phyloP scores from a whole-genome alignment of 495 filamentous ascomycete species.

The Achaetomiella virescens region DNA sequence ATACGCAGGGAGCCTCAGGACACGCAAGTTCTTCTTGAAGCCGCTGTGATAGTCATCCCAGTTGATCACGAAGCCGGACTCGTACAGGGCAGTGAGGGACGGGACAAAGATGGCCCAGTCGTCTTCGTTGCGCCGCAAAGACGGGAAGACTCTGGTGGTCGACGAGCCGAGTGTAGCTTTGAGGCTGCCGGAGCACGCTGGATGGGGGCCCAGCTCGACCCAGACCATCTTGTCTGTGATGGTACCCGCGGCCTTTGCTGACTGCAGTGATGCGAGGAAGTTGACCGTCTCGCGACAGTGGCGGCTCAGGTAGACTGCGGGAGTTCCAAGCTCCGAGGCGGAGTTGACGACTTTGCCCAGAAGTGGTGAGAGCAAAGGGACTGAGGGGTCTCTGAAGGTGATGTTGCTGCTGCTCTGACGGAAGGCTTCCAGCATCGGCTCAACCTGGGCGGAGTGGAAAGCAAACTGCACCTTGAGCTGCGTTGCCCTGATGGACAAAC shows the following conservation, averaged over 20 bases:
- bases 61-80: constrained; percentile 51
- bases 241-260: constrained; percentile 39
- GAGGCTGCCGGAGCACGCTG: constrained; percentile 59
- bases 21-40: too few species aligned
- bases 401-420: constrained; percentile 49
- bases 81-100: constrained; percentile 52
- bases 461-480: constrained; percentile 66
- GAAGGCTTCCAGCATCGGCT: constrained; percentile 61
- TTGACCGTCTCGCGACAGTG: constrained; percentile 67
- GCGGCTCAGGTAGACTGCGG: constrained; percentile 52
- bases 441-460: constrained; percentile 74
- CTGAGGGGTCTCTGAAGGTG: constrained; percentile 50
- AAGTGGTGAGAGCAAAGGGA: constrained; percentile 64
- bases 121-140: constrained; percentile 38
- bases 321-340: constrained; percentile 42
- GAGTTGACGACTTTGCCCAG: constrained; percentile 50
- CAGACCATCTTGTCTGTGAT: constrained; percentile 45
- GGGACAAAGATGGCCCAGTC: constrained; percentile 54
- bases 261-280: constrained; percentile 54
- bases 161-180: constrained; percentile 50
- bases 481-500: constrained; percentile 55
- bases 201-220: constrained; percentile 62
- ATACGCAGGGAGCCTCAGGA: too few species aligned
- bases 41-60: too few species aligned
- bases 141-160: constrained; percentile 44